A percentile compares a stretch with the other conserved stretches of the same genome.
Evolutionary conservation across 2,329 filamentous ascomycete species (phyloP).

Genomic region (Drechslera avenae): DNA sequence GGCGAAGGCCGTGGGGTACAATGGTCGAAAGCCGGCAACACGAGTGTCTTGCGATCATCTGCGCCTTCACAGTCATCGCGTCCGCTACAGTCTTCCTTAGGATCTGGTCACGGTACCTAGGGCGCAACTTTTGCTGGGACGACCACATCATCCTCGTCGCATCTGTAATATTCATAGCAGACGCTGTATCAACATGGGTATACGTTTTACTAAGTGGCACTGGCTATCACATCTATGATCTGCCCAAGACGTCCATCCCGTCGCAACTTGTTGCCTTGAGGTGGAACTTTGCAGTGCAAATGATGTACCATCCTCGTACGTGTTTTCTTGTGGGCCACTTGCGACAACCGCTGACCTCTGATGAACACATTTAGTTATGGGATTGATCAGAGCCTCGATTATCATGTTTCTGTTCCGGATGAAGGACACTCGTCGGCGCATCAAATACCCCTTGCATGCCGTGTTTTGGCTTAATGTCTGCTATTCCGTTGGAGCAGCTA

Average conservation of each 20-base stretch:
- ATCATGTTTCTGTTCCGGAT: slow-evolving; percentile 48
- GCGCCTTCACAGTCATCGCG: slow-evolving; percentile 36
- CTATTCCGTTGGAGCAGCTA: slow-evolving; percentile 41
- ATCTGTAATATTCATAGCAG: slow-evolving; percentile 29
- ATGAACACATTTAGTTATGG: slow-evolving; percentile 28
- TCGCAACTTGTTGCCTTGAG: slow-evolving; percentile 34
- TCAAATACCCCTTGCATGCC: slow-evolving; percentile 38
- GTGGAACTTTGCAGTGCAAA: slow-evolving; percentile 46
- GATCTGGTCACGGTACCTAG: slow-evolving; percentile 35
- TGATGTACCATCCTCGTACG: slow-evolving; percentile 44
- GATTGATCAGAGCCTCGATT: slow-evolving; percentile 45
- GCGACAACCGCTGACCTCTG: slow-evolving; percentile 1
- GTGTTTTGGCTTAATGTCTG: slow-evolving; percentile 45
- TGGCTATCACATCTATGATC: slow-evolving; percentile 40
- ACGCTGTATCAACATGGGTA: slow-evolving; percentile 32
- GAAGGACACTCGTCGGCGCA: slow-evolving; percentile 37
- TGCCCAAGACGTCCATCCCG: slow-evolving; percentile 36
- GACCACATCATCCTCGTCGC: slow-evolving; percentile 39
- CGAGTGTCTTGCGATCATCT: slow-evolving; percentile 32
- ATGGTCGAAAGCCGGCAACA: slow-evolving; percentile 39
- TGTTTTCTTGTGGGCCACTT: neutral
- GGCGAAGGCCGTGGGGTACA: neutral
- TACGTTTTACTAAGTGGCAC: slow-evolving; percentile 40
- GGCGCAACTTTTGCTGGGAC: slow-evolving; percentile 42
- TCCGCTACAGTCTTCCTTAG: slow-evolving; percentile 35